Base-by-base conservation (phyloP, 805 yeast genomes). In the Yarrowia porcina region DNA sequence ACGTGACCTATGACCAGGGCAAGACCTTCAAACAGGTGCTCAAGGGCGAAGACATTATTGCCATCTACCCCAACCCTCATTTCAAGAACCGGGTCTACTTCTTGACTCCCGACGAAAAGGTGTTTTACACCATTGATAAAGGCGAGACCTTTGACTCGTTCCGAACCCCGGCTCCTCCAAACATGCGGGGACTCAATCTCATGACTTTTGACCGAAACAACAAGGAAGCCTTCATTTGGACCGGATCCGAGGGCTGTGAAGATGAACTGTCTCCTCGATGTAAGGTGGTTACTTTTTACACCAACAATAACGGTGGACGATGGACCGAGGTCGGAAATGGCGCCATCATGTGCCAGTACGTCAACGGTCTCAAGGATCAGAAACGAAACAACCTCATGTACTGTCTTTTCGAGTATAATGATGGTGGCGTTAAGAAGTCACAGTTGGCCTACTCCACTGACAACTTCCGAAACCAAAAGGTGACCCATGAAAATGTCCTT, bases 1-100 rank as follows among this genome's bases (percentile, higher is more conserved):
- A 77, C 68, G 80, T 89, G 8, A 88, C 97, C 0, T 86, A 82
- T 68, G 85, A 90, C 71, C 88, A 88, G 41, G 93, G 93, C 13
- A 69, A 73, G 3, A 69, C 71, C 1, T 83, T 88, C 75, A 73
- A 72, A 25, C 71, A 70, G 54, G 72, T 83, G 20, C 75, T 77
- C 1, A 69, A 70, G 15, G 72, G 71, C 7, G 78, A 82, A 17
- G 77, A 76, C 15, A 77, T 88, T 56, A 65, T 79, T 6, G 82
- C 81, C n/a, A 77, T 87, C n/a, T 76, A 77, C 41, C 82, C 83
- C 44, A 91, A 94, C 65, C 83, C 83, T 8, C 81, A 80, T 65
- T 77, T 78, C 66, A 80, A 83, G 2, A 84, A 88, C 64, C 80
- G 81, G 39, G 82, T 85, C 33, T 78, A 83, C 67, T 74, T 85